phyloP scores from a whole-genome alignment of 805 yeast genomes.

The Yamadazyma paraphyllophila region DNA sequence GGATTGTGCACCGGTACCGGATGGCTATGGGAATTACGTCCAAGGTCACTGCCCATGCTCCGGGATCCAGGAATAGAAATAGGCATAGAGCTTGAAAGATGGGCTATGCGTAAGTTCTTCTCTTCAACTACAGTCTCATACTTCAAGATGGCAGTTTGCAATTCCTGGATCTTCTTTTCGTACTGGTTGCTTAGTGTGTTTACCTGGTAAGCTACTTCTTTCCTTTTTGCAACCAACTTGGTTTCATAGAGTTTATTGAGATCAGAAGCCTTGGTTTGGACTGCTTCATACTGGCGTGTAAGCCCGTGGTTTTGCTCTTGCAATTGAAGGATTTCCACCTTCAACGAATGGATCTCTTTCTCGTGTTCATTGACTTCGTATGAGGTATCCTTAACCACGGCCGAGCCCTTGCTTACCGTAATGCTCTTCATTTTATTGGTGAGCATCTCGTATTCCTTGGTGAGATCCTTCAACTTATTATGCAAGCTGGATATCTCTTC shows the following conservation, averaged over 20 bases:
- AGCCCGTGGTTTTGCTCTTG: conserved; percentile 21
- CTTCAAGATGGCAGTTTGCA: conserved; percentile 25
- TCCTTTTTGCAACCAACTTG: conserved; percentile 21
- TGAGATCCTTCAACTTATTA: conserved; percentile 14
- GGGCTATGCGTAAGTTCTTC: conserved; percentile 33
- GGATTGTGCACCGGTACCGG: not conserved
- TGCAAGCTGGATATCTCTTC: conserved; percentile 20
- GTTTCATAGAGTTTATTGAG: conserved; percentile 21
- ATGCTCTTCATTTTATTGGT: conserved; percentile 1
- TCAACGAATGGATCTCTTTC: conserved; percentile 10
- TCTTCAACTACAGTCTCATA: conserved; percentile 39
- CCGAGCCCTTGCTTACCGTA: not conserved
- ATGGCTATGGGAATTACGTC: not conserved
- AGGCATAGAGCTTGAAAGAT: conserved; percentile 36
- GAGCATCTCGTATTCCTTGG: conserved; percentile 5
- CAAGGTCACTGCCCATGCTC: conserved; percentile 8
- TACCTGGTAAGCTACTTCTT: conserved; percentile 27
- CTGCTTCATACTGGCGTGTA: conserved; percentile 17
- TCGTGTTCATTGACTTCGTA: conserved; percentile 7
- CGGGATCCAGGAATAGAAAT: conserved; percentile 31
- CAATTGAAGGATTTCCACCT: conserved; percentile 17
- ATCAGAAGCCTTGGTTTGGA: conserved; percentile 8
- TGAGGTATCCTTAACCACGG: not conserved
- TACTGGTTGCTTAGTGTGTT: conserved; percentile 23
- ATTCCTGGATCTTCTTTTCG: conserved; percentile 37